Percentiles rank a stretch among this genome's conserved stretches.
Evolutionary conservation across 2,329 filamentous ascomycete species (phyloP).

Genomic region (Fusarium bulbicola): DNA sequence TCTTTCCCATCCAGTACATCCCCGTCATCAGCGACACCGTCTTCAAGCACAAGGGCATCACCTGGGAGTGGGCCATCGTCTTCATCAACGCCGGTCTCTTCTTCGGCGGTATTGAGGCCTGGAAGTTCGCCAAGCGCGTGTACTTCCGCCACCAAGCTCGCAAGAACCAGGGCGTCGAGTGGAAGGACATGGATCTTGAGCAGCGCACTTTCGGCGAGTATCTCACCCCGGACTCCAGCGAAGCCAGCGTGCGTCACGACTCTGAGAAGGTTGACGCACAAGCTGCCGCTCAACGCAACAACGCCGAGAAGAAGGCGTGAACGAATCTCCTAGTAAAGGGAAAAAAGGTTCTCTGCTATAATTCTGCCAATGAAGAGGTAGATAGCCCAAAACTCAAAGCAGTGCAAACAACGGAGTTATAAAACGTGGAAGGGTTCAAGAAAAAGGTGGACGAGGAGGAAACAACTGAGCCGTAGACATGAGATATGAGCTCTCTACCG

Average conservation of each 20-base stretch:
- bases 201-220: conserved; percentile 52
- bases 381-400: conserved; percentile 7
- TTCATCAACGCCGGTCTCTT: conserved; percentile 64
- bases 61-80: conserved; percentile 71
- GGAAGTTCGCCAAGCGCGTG: conserved; percentile 67
- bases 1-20: conserved; percentile 66
- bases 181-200: conserved; percentile 53
- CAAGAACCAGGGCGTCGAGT: conserved; percentile 40
- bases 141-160: conserved; percentile 46
- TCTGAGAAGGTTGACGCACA: conserved; percentile 36
- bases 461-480: conserved; percentile 36
- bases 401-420: conserved; percentile 11
- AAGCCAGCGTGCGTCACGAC: conserved; percentile 42
- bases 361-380: neutral
- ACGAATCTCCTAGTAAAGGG: neutral
- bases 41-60: conserved; percentile 69
- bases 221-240: conserved; percentile 43
- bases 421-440: conserved; percentile 25
- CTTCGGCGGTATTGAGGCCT: conserved; percentile 65
- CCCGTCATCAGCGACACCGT: conserved; percentile 67
- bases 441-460: conserved; percentile 42
- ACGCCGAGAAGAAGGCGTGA: conserved; percentile 36
- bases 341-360: neutral
- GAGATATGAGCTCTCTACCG: conserved; percentile 19
- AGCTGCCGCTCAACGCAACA: conserved; percentile 7